These are phyloP conservation scores for Gremmenia infestans DNA, from an alignment of 2,329 filamentous ascomycete species.

Conservation along the genomic window DNA sequence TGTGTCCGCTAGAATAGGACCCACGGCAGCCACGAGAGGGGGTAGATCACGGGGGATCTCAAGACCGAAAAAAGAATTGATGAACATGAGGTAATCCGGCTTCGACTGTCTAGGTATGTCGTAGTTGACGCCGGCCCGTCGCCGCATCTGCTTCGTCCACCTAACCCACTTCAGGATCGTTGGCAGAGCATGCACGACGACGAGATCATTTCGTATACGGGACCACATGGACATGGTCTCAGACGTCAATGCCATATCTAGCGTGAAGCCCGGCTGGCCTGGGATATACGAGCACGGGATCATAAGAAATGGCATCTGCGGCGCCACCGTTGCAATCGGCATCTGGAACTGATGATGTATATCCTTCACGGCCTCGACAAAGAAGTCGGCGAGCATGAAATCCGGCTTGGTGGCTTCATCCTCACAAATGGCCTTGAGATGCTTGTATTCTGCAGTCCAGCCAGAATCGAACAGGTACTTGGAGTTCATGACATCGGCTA, in stretches of 20 bases:
- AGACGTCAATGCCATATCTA: background rate
- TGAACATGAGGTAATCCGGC: constrained; percentile 38
- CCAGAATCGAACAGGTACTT: constrained; percentile 36
- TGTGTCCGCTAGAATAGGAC: constrained; percentile 36
- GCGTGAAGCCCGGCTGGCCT: constrained; percentile 32
- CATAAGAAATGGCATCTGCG: constrained; percentile 39
- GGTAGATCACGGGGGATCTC: constrained; percentile 40
- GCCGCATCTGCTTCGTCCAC: constrained; percentile 2
- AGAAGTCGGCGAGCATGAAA: constrained; percentile 41
- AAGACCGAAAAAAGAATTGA: constrained; percentile 42
- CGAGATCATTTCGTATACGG: background rate
- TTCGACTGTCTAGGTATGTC: constrained; percentile 30
- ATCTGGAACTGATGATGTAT: constrained; percentile 35
- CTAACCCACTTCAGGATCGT: background rate
- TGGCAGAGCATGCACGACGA: background rate
- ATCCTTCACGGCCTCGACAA: constrained; percentile 39
- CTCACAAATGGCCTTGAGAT: constrained; percentile 24
- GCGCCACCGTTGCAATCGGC: constrained; percentile 37
- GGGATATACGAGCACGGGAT: constrained; percentile 37
- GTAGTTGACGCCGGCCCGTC: constrained; percentile 31
- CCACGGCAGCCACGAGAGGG: constrained; percentile 35
- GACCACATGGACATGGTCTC: constrained; percentile 1
- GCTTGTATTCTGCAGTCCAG: constrained; percentile 32
- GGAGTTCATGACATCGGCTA: constrained; percentile 31
- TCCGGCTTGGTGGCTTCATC: constrained; percentile 28